Percentiles rank a stretch among this genome's conserved stretches.
Conservation (phyloP, 257 asterid genomes). For the Solanum clarkiae region DNA sequence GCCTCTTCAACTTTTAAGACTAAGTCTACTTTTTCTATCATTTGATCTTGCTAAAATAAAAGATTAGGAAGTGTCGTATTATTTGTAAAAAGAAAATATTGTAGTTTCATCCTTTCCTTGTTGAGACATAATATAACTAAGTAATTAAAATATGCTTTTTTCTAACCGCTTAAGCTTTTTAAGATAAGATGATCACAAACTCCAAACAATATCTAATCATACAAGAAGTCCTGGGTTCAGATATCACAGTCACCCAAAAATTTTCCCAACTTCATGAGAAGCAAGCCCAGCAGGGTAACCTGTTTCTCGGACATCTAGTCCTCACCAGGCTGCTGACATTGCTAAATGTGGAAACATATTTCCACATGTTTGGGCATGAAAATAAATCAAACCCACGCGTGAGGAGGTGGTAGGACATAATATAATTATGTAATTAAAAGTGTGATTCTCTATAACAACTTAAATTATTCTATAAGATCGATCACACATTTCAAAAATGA, state of each 20-base stretch:
- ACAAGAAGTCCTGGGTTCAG: not conserved
- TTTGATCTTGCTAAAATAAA: not conserved
- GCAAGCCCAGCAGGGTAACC: too few species aligned
- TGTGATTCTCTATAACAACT: fast-evolving
- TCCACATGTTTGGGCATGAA: not conserved
- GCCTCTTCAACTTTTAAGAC: not conserved
- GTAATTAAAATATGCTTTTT: not conserved
- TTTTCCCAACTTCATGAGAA: too few species aligned
- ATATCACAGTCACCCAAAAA: not conserved
- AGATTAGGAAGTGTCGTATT: not conserved
- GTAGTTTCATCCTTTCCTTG: not conserved
- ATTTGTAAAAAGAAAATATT: not conserved
- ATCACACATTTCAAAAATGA: not conserved
- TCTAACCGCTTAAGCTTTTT: not conserved
- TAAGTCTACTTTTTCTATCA: not conserved
- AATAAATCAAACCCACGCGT: not conserved
- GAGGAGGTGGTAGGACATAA: not conserved
- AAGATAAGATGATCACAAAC: not conserved
- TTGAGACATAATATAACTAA: not conserved
- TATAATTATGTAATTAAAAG: not conserved
- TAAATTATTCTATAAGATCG: not conserved
- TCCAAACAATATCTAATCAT: not conserved
- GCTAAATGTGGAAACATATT: not conserved
- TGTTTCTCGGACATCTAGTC: too few species aligned
- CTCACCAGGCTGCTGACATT: too few species aligned